Evolutionary conservation across 169 alveolate genomes (phyloP).

Genomic region (Plasmodium inui): DNA sequence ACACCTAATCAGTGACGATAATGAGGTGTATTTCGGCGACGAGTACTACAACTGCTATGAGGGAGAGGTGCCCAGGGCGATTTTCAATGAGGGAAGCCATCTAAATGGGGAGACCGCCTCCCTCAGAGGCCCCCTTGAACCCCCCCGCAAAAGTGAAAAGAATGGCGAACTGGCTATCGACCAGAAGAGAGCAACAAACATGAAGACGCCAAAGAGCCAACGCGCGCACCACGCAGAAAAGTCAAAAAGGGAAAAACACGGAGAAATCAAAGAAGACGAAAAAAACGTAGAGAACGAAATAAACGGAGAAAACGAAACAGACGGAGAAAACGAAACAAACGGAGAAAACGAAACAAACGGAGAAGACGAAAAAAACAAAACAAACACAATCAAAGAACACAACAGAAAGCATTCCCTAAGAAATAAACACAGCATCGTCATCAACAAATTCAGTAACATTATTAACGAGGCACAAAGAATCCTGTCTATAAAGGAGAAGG

Average conservation of each 20-base stretch:
- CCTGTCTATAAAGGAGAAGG: slow-evolving; percentile 21
- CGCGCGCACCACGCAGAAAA: neutral
- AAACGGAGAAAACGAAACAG: neutral
- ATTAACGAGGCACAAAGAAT: slow-evolving; percentile 30
- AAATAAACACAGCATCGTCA: slow-evolving; percentile 23
- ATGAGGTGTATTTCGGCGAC: slow-evolving; percentile 48
- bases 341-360: neutral
- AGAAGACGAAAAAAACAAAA: neutral
- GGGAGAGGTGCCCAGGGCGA: neutral
- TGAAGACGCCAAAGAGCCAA: neutral
- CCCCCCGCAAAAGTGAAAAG: neutral
- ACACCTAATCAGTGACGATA: neutral
- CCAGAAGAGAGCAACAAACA: neutral
- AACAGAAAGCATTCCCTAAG: neutral
- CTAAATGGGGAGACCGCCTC: neutral
- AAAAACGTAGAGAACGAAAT: neutral
- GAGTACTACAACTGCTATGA: slow-evolving; percentile 21
- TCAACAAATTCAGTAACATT: slow-evolving; percentile 15
- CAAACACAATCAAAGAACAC: neutral
- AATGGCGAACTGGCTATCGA: neutral
- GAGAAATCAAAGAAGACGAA: neutral
- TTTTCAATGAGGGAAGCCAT: neutral
- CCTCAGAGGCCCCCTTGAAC: neutral
- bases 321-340: neutral
- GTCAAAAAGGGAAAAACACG: neutral